A percentile compares a stretch with the other conserved stretches of the same genome.
Evolutionary conservation across 345 rosid species (phyloP).

Genomic region (Bruguiera gymnorhiza): DNA sequence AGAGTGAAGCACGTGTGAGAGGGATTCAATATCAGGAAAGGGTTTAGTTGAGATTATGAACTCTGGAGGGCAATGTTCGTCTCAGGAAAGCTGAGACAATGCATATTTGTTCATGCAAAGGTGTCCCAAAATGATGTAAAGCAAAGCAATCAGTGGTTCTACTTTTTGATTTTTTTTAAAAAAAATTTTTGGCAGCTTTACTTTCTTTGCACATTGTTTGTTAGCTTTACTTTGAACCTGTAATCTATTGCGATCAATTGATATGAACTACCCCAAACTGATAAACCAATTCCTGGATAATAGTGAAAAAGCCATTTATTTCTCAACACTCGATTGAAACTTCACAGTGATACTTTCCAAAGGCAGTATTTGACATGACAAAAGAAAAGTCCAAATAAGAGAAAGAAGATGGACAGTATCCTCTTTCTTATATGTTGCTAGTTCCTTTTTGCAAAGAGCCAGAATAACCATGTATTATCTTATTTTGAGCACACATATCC

Average conservation of each 20-base stretch:
- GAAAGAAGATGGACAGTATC: neutral
- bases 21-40: neutral
- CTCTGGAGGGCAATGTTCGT: neutral
- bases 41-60: neutral
- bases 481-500: too few species aligned
- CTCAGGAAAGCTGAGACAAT: neutral
- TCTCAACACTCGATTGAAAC: neutral
- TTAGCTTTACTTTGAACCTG: neutral
- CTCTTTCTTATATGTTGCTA: neutral
- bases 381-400: neutral
- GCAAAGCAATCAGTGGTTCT: neutral
- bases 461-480: too few species aligned
- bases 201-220: neutral
- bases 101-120: too few species aligned
- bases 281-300: neutral
- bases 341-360: neutral
- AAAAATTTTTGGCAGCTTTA: neutral
- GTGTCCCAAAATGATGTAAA: neutral
- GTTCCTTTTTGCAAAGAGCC: neutral
- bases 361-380: neutral
- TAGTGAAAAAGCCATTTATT: neutral
- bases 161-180: neutral
- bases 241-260: neutral
- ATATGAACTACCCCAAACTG: too few species aligned
- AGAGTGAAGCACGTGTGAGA: neutral